Base-by-base conservation (phyloP, 2,329 filamentous ascomycete species). In the Chrysoporthe deuterocubensis region DNA sequence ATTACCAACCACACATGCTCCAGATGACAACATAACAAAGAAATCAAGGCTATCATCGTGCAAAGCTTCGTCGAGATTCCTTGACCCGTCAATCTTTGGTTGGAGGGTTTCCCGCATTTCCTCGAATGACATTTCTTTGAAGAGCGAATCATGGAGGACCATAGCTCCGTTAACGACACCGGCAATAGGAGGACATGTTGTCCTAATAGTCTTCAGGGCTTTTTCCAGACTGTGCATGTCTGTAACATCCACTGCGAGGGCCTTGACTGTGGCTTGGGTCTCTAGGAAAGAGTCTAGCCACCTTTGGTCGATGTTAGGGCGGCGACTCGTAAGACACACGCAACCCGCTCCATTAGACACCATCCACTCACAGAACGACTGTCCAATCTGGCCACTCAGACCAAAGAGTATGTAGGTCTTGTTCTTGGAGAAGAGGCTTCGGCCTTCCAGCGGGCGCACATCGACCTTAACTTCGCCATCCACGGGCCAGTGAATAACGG, bases 291-390 rank as follows among this genome's bases (percentile, higher is more conserved):
- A 58, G 14, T 75, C 67, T 13, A 79, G 54, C 72, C 74, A 78
- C 1, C 50, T 59, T 5, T 72, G 61, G 9, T 79, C 73, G 2
- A 82, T 68, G 4, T 76, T 71, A 4, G 80, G 75, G 14, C 74
- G 76, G 1, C 82, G 78, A 58, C 79, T 82, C 0, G 79, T 76
- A 1, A 85, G 44, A 0, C 75, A 78, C 0, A 83, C 59, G 44
- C 78, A 69, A 16, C 75, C 70, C 0, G 80, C 82, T 0, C 81
- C 82, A 13, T 74, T 73, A 0, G 56, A 62, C 1, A 78, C 74
- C 81, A 82, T 82, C 78, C 76, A 83, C 42, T 75, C 62, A 56
- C 74, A 77, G 0, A 82, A 72, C 0, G 81, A 79, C 13, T 74
- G 74, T 2, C 81, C 81, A 0, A 82, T 48, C 1, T 73, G 70